Conservation (phyloP, 305 asterid species). For the Fraxinus paxiana region DNA sequence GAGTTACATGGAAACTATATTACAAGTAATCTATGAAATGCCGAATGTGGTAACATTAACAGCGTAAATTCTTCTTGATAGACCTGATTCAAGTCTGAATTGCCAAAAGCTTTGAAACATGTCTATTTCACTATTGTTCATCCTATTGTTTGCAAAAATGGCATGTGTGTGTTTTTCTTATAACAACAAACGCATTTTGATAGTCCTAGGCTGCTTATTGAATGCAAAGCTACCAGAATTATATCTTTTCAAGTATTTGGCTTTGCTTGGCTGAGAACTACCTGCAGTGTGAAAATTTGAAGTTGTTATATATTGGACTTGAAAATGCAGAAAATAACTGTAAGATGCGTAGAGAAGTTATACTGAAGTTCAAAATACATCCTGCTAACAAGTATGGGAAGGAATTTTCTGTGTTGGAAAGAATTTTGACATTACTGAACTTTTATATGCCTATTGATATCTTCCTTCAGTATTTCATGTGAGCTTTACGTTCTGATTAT, state of each 20-base stretch:
- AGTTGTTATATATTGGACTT: neutral
- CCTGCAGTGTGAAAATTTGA: neutral
- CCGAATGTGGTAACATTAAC: neutral
- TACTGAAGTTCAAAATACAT: neutral
- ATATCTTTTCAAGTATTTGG: neutral
- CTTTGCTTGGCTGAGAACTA: neutral
- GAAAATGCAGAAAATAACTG: neutral
- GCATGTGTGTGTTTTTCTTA: neutral
- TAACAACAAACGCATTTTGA: neutral
- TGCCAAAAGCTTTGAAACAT: neutral
- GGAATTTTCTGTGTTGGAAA: neutral
- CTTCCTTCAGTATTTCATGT: neutral
- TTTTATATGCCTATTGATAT: neutral
- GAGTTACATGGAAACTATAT: neutral
- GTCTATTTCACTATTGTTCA: neutral
- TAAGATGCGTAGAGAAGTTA: neutral
- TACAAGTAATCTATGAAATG: neutral
- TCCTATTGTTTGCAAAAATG: neutral
- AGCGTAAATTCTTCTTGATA: neutral
- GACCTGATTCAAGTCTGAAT: neutral
- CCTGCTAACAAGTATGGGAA: neutral
- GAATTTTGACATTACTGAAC: neutral
- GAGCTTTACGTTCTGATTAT: constrained; percentile 15
- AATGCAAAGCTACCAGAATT: neutral
- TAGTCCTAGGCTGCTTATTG: neutral